phyloP scores from a whole-genome alignment of 2,329 filamentous ascomycete species.

The Tolypocladium pustulatum region DNA sequence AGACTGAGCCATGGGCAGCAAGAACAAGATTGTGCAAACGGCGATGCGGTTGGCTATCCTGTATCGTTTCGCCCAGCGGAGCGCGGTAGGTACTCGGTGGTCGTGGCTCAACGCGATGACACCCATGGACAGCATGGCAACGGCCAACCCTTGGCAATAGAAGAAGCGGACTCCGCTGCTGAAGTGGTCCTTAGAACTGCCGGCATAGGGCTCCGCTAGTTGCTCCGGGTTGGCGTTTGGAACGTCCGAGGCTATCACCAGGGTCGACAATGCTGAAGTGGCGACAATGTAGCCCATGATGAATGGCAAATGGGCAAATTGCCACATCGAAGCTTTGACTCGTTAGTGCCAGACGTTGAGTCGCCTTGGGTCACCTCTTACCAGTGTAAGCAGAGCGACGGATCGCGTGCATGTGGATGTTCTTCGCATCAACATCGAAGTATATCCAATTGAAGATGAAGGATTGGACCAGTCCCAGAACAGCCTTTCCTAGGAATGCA shows the following conservation, averaged over 20 bases:
- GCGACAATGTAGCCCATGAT: conserved; percentile 52
- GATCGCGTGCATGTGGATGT: conserved; percentile 51
- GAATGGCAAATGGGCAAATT: conserved; percentile 47
- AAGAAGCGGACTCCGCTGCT: conserved; percentile 46
- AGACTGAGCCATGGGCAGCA: conserved; percentile 38
- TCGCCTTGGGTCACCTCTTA: conserved; percentile 11
- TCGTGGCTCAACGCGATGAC: conserved; percentile 44
- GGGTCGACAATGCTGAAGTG: conserved; percentile 44
- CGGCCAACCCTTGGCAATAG: conserved; percentile 51
- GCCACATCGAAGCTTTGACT: conserved; percentile 37
- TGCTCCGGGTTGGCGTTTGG: conserved; percentile 33
- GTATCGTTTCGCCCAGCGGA: conserved; percentile 37
- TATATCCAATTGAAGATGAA: conserved; percentile 54
- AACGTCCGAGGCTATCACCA: conserved; percentile 49
- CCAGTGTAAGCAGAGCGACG: conserved; percentile 35
- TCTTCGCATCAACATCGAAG: conserved; percentile 49
- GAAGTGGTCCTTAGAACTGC: conserved; percentile 39
- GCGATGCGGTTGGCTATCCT: conserved; percentile 39
- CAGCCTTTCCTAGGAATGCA: conserved; percentile 51
- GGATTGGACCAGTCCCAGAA: conserved; percentile 45
- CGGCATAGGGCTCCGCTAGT: conserved; percentile 39
- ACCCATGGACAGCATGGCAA: conserved; percentile 42
- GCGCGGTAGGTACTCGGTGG: conserved; percentile 39
- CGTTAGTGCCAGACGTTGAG: conserved; percentile 2
- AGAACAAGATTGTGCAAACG: conserved; percentile 41